Evolutionary conservation across 106 monocot genomes (phyloP), one percentile per base, ranked within the genome.

Genomic region (Gastrodia elata): DNA sequence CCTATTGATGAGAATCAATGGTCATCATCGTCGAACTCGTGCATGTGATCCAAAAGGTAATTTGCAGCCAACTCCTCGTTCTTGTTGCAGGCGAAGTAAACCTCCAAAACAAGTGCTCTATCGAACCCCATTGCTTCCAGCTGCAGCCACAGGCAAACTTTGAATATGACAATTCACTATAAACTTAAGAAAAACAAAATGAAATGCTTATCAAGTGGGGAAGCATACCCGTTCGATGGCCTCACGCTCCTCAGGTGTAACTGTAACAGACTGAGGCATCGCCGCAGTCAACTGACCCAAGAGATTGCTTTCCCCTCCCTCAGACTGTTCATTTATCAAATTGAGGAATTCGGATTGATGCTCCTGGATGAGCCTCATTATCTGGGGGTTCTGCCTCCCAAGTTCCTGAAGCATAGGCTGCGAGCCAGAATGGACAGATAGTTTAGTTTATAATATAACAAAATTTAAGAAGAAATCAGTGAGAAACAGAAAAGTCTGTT

Each of bases 401-500:
- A 94, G 81, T 65, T 91, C 94, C 84, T 91, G 91, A 74, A 94
- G 91, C 82, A 94, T 88, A 33, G 94, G 94, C 94, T 94, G 65
- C 57, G 30, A 40, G 2, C 42, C 46, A 8, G 15, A 67, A n/a
- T n/a, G n/a, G n/a, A 39, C 57, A 1, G 18, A 82, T 1, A 68
- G 25, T 25, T 58, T 0, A 6, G 14, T 57, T 40, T 64, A 41
- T 71, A 42, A 39, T 11, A 5, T 11, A 5, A 27, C 18, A 56
- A 5, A 10, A 43, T 38, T 5, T 6, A 67, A 8, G 37, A 35
- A 67, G 16, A 10, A 65, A 36, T 28, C n/a, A n/a, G n/a, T 35
- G 22, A 52, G n/a, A 67, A 67, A 67, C 67, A 36, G 35, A 67
- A n/a, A 36, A 67, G n/a, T 67, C 38, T 67, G 8, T 37, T 20